Base-by-base conservation (phyloP, 2,329 filamentous ascomycete species). In the Diaporthe vaccinii region DNA sequence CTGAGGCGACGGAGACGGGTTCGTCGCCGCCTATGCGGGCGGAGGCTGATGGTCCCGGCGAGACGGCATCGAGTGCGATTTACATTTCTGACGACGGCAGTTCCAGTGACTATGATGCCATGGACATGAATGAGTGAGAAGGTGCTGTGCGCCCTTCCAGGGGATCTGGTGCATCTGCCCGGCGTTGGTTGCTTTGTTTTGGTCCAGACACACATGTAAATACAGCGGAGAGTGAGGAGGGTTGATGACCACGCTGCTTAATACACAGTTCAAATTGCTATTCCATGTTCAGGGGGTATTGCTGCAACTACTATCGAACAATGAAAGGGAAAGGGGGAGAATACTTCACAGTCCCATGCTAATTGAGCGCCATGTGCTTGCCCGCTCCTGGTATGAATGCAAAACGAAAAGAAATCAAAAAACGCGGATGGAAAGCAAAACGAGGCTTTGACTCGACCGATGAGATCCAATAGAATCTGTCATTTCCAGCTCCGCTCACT, bases 401-500 rank as follows among this genome's bases (percentile, higher is more conserved):
- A 55, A 28, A n/a, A 34, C n/a, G 22, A 31, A 55, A 34, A 31
- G 2, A 44, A 7, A 2, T 12, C 8, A 14, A 17, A 6, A 36
- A 49, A 4, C 44, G 31, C 17, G n/a, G 1, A 36, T n/a, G 17
- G 17, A n/a, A 65, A 12, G 8, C 25, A 12, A 28, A 65, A 25
- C 2, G 3, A 6, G 41, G 25, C 25, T 28, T 22, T 14, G 41
- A 28, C 14, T 34, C 15, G 39, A 41, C 59, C 15, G 28, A n/a
- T 65, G 15, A 20, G 20, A 20, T 31, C 12, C 20, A 36, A 58
- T 46, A 9, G 20, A 28, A 69, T 69, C 34, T 5, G 17, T 55
- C 34, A 39, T 57, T 10, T 28, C n/a, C 28, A n/a, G 10, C 22
- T 46, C 20, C 49, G 31, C 44, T 83, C n/a, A 14, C 36, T 20